Evolutionary conservation across 257 asterid species (phyloP).

Genomic region (Ophiorrhiza pumila): DNA sequence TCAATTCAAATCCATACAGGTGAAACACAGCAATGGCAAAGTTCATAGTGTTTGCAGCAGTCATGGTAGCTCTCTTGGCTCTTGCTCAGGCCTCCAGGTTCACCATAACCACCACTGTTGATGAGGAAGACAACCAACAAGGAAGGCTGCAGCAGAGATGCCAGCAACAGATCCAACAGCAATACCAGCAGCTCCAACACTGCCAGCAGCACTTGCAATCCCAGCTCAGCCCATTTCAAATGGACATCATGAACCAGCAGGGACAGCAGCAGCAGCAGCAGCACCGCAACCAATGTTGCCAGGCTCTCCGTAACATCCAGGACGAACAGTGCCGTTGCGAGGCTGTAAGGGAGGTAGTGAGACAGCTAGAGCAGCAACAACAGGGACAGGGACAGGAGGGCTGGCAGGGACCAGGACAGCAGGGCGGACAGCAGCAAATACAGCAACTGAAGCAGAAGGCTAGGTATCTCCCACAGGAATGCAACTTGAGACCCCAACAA

Average conservation of each 20-base stretch:
- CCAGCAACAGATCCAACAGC: neutral
- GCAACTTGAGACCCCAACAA: too few relatives aligned
- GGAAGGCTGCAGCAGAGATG: too few relatives aligned
- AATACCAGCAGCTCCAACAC: neutral
- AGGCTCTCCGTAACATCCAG: neutral
- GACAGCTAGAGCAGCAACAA: too few relatives aligned
- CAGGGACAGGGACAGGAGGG: too few relatives aligned
- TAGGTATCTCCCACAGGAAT: too few relatives aligned
- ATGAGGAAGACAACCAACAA: neutral
- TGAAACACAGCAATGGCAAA: neutral
- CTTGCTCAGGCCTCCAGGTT: neutral
- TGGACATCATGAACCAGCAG: neutral
- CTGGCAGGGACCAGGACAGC: too few relatives aligned
- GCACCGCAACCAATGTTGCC: neutral
- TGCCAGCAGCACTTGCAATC: neutral
- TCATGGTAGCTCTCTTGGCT: neutral
- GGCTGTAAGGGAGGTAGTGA: neutral
- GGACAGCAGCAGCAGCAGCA: neutral
- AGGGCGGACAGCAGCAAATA: too few relatives aligned
- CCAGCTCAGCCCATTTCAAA: neutral
- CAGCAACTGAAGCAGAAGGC: too few relatives aligned
- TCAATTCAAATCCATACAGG: too few relatives aligned
- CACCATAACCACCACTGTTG: neutral
- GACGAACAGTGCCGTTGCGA: neutral
- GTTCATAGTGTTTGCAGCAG: neutral